Evolutionary conservation across 2,329 filamentous ascomycete species (phyloP), one percentile per base, ranked within the genome.

Genomic region (Hymenoscyphus occultus): DNA sequence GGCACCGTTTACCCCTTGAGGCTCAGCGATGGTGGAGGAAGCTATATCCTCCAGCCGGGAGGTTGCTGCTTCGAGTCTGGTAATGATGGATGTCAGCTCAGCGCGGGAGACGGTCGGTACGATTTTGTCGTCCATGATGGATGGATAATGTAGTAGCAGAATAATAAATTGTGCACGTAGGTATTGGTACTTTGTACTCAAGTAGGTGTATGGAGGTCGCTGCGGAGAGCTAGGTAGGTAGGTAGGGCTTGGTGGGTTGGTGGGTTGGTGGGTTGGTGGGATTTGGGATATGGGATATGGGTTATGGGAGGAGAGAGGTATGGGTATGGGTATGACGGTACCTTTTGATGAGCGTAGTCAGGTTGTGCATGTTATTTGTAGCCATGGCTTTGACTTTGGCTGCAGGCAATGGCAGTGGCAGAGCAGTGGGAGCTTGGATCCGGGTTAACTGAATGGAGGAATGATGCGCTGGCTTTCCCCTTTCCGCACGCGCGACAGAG

Each of bases 301-400:
- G 35, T 35, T 35, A 35, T 7, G 35, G 32, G 66, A 67, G 64
- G 68, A 66, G 67, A 68, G 62, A 40, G 42, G 58, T 64, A 65
- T 66, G 61, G 68, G 80, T 86, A 48, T 35, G 32, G 35, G 73
- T 28, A 28, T 28, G 28, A 28, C 28, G 28, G 28, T 86, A 98
- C 95, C 95, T 88, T 86, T 99, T 99, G 82, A 99, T 97, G 75
- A 99, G 86, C 63, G 95, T 99, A 42, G 93, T 96, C 69, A 99
- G 82, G 77, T 97, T 98, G 80, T 98, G 89, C 92, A 98, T 97
- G 74, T 93, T 91, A 80, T 85, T 91, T 68, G 87, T 81, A 71
- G 89, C 86, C 90, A 93, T 93, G 45, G 28, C 28, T 28, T 28
- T 28, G 28, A 28, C 28, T 28, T 3, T 28, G 28, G 45, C 45